Evolutionary conservation across 2,329 filamentous ascomycete species (phyloP).

Genomic region (Ceratocystis eucalypticola): DNA sequence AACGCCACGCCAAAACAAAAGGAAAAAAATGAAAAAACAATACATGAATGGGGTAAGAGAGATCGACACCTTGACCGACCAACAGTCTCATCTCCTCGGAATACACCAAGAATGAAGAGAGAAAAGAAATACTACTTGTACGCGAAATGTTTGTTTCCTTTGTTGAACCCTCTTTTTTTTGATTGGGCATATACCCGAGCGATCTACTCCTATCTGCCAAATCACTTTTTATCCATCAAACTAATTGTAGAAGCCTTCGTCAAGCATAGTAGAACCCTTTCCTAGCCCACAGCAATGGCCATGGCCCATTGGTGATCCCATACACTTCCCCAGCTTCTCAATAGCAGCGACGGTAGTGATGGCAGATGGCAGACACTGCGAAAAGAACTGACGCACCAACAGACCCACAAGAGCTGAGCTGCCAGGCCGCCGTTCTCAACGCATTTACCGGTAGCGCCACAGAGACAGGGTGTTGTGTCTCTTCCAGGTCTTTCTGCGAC

Average conservation of each 20-base stretch:
- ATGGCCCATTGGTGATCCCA: constrained; percentile 18
- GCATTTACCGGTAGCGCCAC: constrained; percentile 83
- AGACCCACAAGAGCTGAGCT: constrained; percentile 9
- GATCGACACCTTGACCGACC: not conserved
- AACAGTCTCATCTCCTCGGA: not conserved
- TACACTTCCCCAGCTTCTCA: constrained; percentile 17
- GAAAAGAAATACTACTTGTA: not conserved
- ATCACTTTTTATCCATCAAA: constrained; percentile 4
- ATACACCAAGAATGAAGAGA: not conserved
- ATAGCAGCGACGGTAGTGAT: constrained; percentile 15
- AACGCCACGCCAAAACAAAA: not conserved
- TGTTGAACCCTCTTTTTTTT: constrained; percentile 8
- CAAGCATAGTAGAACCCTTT: constrained; percentile 17
- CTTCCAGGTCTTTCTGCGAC: constrained; percentile 99
- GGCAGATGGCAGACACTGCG: constrained; percentile 15
- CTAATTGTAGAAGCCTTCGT: constrained; percentile 15
- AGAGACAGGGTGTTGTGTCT: constrained; percentile 98
- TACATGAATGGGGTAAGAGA: not conserved
- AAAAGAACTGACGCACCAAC: constrained; percentile 15
- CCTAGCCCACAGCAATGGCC: constrained; percentile 19
- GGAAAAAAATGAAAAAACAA: not conserved
- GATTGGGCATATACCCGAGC: not conserved
- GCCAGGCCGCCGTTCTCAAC: constrained; percentile 8
- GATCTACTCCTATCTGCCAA: constrained; percentile 9
- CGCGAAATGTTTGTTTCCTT: constrained; percentile 6